These are phyloP conservation scores for Pseudocercospora vitis DNA, from an alignment of 2,329 filamentous ascomycete genomes.

Conservation along the genomic window DNA sequence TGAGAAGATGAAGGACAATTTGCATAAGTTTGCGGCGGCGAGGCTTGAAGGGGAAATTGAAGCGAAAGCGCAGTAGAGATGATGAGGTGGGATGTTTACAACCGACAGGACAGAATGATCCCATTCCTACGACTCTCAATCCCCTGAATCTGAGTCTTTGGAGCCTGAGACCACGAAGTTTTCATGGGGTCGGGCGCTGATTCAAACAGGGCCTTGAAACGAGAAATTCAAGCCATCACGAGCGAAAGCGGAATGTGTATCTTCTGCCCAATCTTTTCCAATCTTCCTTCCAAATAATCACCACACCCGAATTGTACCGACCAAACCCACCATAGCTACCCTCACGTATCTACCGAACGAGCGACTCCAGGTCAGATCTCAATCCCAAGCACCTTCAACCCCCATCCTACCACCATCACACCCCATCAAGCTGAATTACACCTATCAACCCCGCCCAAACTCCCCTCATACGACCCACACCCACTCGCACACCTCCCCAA, in stretches of 20 bases:
- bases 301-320: no score
- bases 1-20: constrained; percentile 6
- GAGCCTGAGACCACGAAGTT: not conserved
- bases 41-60: not conserved
- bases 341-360: not conserved
- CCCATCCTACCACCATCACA: not conserved
- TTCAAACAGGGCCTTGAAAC: not conserved
- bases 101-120: no score
- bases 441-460: not conserved
- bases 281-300: no score
- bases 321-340: not conserved
- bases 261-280: no score
- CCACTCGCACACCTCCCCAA: not conserved
- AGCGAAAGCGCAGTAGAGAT: not conserved
- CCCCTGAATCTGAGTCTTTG: not conserved
- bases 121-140: no score
- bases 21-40: not conserved
- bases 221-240: not conserved
- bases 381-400: not conserved
- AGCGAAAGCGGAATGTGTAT: not conserved
- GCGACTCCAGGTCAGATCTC: not conserved
- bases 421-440: not conserved
- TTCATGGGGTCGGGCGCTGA: not conserved
- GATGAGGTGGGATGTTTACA: not conserved
- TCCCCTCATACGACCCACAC: not conserved